Base-by-base conservation (phyloP, 2,329 filamentous ascomycete species). In the Didymella segeticola region DNA sequence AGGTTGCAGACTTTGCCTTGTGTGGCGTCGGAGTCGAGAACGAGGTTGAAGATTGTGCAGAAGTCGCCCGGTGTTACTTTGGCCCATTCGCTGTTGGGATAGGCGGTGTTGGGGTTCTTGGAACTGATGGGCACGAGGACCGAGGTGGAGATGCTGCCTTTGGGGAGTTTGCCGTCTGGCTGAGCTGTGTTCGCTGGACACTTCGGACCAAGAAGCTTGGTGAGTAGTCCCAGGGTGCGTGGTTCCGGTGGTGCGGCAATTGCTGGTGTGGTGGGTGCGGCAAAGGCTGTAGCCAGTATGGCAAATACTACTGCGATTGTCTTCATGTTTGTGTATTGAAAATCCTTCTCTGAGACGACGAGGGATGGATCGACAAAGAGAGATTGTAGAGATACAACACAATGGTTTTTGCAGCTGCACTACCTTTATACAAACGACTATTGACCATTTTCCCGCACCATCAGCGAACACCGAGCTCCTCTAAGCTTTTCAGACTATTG, bases 281-380 rank as follows among this genome's bases (percentile, higher is more conserved):
- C 62, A 26, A 76, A 61, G 58, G 77, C 63, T 42, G 72, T 60
- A 47, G 77, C 68, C 46, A 77, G 57, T 56, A 78, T 64, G 59
- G 66, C 47, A 19, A 67, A 53, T 46, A 76, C 56, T 55, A 74
- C 57, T 53, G 72, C 27, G 43, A 74, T 58, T 64, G 48, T 53
- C 47, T 64, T 69, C 67, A 69, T 70, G 33, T 20, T 61, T 58
- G 51, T 14, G 17, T 8, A 6, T 29, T 10, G 8, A 12, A 27
- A n/a, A 14, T 5, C 10, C 19, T 2, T 17, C 22, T 26, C 26
- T 38, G 36, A 37, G 17, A 10, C 34, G 4, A 10, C 14, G 34
- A 5, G 22, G 14, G 15, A n/a, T 15, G 14, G 22, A n/a, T 7
- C 14, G 19, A 30, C 29, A 9, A 4, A n/a, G 10, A 10, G 14